These are phyloP conservation scores for Botrytis porri DNA, from an alignment of 2,329 filamentous ascomycete species.

Conservation along the genomic window DNA sequence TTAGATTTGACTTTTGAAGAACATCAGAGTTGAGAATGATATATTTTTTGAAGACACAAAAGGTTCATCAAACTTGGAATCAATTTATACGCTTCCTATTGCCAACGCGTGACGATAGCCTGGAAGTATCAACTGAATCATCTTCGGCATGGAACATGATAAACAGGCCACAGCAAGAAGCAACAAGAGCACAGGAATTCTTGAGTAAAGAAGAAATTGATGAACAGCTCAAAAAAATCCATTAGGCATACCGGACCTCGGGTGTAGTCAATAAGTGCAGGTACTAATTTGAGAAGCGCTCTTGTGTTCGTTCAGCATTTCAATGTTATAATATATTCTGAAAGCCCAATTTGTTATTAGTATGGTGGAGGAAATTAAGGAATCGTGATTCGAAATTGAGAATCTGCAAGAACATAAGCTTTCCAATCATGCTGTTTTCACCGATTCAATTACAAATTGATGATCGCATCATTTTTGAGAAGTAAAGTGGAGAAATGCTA, in stretches of 20 bases:
- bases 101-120: background rate
- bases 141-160: background rate
- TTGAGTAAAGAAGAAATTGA: background rate
- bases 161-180: background rate
- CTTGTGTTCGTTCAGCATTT: background rate
- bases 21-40: background rate
- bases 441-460: background rate
- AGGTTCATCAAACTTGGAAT: background rate
- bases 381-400: background rate
- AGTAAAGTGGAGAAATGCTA: background rate
- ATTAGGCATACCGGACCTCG: background rate
- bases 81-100: background rate
- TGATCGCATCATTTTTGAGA: background rate
- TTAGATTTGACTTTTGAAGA: slow-evolving; percentile 32
- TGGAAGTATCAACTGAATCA: background rate
- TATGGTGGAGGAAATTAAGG: background rate
- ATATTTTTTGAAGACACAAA: background rate
- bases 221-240: background rate
- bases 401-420: too few relatives aligned
- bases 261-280: background rate
- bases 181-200: background rate
- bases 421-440: background rate
- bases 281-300: background rate
- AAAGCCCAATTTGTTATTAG: background rate
- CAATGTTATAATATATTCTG: background rate